Evolutionary conservation across 169 alveolate species (phyloP).

Genomic region (Ichthyophthirius multifiliis): DNA sequence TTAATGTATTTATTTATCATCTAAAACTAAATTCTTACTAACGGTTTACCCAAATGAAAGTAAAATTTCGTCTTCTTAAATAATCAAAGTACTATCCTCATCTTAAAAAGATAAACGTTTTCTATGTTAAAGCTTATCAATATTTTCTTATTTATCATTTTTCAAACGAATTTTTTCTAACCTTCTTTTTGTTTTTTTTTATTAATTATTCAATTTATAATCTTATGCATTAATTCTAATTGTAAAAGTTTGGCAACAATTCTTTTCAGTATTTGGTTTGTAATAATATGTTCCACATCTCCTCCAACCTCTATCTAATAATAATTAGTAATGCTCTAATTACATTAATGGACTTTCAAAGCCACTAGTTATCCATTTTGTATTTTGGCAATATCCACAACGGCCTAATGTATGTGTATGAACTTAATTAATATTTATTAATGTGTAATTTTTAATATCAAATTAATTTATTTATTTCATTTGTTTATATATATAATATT

Average conservation of each 20-base stretch:
- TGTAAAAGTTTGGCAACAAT: constrained; percentile 75
- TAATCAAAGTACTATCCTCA: too few relatives aligned
- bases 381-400: not conserved
- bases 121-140: too few relatives aligned
- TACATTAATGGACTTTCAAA: not conserved
- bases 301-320: constrained; percentile 64
- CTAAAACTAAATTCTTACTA: too few relatives aligned
- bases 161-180: too few relatives aligned
- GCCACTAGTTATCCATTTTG: not conserved
- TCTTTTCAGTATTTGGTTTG: constrained; percentile 47
- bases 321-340: not conserved
- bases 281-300: constrained; percentile 76
- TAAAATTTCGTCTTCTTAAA: too few relatives aligned
- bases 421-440: not conserved
- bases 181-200: not conserved
- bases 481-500: too few relatives aligned
- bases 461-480: too few relatives aligned
- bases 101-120: too few relatives aligned
- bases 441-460: too few relatives aligned
- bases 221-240: constrained; percentile 53
- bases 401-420: not conserved
- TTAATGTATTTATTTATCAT: too few relatives aligned
- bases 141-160: too few relatives aligned
- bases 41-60: too few relatives aligned
- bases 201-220: constrained; percentile 34